Evolutionary conservation across 306 rosid genomes (phyloP).

Genomic region (Phaseolus lunatus): DNA sequence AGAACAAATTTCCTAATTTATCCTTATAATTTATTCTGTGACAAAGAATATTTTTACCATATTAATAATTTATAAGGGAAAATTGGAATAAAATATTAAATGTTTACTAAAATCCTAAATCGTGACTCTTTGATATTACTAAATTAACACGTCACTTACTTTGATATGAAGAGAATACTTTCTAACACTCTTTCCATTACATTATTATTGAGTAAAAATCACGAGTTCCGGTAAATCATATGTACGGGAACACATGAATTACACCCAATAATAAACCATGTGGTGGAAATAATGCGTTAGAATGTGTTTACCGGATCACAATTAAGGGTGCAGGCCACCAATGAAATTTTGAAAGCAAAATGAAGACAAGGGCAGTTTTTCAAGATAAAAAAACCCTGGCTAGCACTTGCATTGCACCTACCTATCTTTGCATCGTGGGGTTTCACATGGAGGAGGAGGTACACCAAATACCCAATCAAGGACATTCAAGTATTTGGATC

Average conservation of each 20-base stretch:
- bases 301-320: neutral
- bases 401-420: neutral
- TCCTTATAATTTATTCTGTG: neutral
- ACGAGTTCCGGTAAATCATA: neutral
- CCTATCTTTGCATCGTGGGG: constrained; percentile 68
- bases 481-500: constrained; percentile 88
- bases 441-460: constrained; percentile 88
- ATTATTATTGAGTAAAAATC: neutral
- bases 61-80: neutral
- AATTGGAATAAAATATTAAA: neutral
- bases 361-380: constrained; percentile 6
- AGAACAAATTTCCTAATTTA: neutral
- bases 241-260: neutral
- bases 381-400: constrained; percentile 22
- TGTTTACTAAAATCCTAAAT: neutral
- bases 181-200: neutral
- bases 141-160: neutral
- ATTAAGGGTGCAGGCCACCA: constrained; percentile 38
- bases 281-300: neutral
- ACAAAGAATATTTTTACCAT: neutral
- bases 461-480: constrained; percentile 98
- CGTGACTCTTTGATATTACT: neutral
- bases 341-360: constrained; percentile 31
- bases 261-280: neutral
- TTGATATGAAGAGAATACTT: neutral